Base-by-base conservation (phyloP, 2,329 filamentous ascomycete species). In the Bipolaris bicolor region DNA sequence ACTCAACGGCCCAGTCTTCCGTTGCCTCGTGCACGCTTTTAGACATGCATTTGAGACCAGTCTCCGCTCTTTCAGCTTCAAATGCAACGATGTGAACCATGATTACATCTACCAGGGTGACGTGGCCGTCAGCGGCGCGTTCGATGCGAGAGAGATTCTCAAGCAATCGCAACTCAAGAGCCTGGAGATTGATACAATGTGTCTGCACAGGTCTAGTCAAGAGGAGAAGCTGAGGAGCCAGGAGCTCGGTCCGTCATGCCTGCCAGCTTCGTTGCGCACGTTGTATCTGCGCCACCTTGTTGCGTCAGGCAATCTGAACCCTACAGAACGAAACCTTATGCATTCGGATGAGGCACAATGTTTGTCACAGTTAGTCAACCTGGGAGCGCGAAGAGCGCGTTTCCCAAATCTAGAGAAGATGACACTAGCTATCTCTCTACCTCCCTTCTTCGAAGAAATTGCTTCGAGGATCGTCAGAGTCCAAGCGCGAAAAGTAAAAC, bases 341-440 rank as follows among this genome's bases (percentile, higher is more conserved):
- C 45, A 60, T 13, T 57, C 57, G 15, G 53, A 60, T 15, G 57
- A 60, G 45, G 49, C 57, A 18, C 57, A 60, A 36, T 60, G 56
- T 48, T 47, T 58, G 22, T 56, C 47, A 5, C 52, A 58, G 13
- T 43, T 58, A 5, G 46, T 58, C 24, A 58, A 47, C 22, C 22
- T 56, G 20, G 47, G 36, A 7, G 43, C 37, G 22, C 52, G 56
- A 37, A 47, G 31, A 48, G 47, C 40, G 20, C 52, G 52, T n/a
- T 55, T 55, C 39, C 47, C 52, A 4, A 34, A 51, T 29, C 15
- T 58, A 43, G 33, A 55, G 24, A 51, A 56, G 36, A 33, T 58
- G 18, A 56, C 56, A 18, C 36, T 58, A 20, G 56, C 43, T 18
- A 49, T 58, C 7, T 55, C 18, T 39, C 36, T 58, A 22, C 46